Evolutionary conservation across 371 early-diverging fungal species (phyloP).

Genomic region (Saksenaea oblongispora): DNA sequence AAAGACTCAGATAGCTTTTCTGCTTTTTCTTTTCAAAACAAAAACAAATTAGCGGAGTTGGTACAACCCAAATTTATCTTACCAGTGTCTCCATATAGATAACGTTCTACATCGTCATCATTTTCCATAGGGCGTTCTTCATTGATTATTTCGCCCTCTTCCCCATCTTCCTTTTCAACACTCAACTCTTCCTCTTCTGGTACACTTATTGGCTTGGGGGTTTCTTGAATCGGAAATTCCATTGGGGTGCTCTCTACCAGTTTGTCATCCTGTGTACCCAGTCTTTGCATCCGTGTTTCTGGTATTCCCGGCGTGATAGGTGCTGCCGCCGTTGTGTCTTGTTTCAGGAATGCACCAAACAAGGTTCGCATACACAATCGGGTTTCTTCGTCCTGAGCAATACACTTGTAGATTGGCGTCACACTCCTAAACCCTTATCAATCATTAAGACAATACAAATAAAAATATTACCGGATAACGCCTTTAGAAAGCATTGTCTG

Average conservation of each 20-base stretch:
- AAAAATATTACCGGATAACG: conserved; percentile 63
- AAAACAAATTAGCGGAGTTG: not conserved
- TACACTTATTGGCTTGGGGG: not conserved
- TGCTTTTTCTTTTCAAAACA: not conserved
- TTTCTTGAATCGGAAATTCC: not conserved
- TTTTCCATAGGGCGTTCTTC: conserved; percentile 13
- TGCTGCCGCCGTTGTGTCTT: conserved; percentile 3
- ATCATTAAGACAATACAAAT: too few relatives aligned
- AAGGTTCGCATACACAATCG: conserved; percentile 27
- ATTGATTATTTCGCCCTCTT: not conserved
- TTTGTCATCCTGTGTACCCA: not conserved
- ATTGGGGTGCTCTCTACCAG: not conserved
- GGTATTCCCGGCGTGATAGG: conserved; percentile 12
- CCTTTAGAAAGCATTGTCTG: conserved; percentile 61
- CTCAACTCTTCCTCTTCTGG: not conserved
- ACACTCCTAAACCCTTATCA: too few relatives aligned
- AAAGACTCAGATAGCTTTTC: not conserved
- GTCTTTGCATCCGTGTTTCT: not conserved
- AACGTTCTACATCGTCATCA: conserved; percentile 33
- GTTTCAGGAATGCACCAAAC: conserved; percentile 30
- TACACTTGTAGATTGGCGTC: conserved; percentile 34
- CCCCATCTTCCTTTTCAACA: not conserved
- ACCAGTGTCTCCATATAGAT: conserved; percentile 34
- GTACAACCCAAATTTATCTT: too few relatives aligned
- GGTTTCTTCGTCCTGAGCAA: conserved; percentile 27